These are phyloP conservation scores for Ananas comosus DNA, from an alignment of 176 grass and related monocot species.

Conservation along the genomic window DNA sequence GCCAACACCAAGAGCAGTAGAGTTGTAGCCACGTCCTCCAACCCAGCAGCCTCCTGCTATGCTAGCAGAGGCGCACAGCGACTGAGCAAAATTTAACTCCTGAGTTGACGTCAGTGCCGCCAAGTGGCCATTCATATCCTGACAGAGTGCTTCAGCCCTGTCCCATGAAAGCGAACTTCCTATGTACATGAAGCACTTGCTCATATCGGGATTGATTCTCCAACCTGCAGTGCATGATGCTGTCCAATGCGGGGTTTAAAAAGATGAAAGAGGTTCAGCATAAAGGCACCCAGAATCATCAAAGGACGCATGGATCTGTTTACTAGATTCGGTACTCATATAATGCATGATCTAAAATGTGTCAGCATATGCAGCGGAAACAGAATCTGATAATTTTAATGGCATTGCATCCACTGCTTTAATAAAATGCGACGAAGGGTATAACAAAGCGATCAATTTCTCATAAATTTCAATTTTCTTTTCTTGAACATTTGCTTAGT, in stretches of 20 bases:
- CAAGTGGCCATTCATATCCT: constrained; percentile 40
- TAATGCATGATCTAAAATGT: too few relatives aligned
- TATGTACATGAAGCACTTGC: constrained; percentile 61
- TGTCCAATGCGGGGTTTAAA: constrained; percentile 11
- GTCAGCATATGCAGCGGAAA: too few relatives aligned
- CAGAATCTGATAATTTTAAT: too few relatives aligned
- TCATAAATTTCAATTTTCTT: too few relatives aligned
- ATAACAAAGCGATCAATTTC: too few relatives aligned
- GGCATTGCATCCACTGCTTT: too few relatives aligned
- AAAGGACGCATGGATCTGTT: too few relatives aligned
- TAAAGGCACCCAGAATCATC: too few relatives aligned
- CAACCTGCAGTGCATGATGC: constrained; percentile 54
- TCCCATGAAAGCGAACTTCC: constrained; percentile 52
- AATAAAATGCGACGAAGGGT: too few relatives aligned
- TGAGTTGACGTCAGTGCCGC: constrained; percentile 56
- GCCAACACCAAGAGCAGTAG: neutral
- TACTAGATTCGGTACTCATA: too few relatives aligned
- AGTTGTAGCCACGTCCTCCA: constrained; percentile 43
- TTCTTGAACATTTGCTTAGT: too few relatives aligned
- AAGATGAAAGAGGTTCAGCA: too few relatives aligned
- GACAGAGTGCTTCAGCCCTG: constrained; percentile 45
- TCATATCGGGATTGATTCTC: constrained; percentile 34
- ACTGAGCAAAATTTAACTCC: constrained; percentile 50
- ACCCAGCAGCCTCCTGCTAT: constrained; percentile 53
- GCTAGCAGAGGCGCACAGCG: constrained; percentile 38